Evolutionary conservation across 371 early-diverging fungal genomes (phyloP).

Genomic region (Rhizopus arrhizus): DNA sequence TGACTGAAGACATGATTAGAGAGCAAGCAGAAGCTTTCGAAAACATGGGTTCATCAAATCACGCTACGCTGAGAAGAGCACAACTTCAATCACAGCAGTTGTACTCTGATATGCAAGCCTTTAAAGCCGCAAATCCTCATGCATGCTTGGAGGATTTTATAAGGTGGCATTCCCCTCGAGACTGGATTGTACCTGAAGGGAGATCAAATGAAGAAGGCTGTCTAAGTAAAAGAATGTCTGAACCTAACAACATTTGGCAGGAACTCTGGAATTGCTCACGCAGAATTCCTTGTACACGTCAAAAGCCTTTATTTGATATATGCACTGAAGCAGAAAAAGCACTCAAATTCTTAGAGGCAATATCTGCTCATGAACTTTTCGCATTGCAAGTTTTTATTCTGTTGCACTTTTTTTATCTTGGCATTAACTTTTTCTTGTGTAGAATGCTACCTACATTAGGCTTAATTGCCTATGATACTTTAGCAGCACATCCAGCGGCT

Average conservation of each 20-base stretch:
- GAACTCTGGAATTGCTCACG: conserved; percentile 79
- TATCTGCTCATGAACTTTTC: conserved; percentile 69
- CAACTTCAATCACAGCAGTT: conserved; percentile 81
- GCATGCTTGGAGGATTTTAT: conserved; percentile 86
- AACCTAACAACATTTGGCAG: conserved; percentile 83
- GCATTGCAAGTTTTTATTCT: conserved; percentile 50
- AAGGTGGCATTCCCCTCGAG: conserved; percentile 95
- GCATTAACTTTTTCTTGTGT: background rate
- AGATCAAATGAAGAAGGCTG: conserved; percentile 35
- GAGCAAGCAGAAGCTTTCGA: conserved; percentile 80
- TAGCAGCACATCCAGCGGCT: conserved; percentile 67
- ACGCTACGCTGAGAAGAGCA: conserved; percentile 76
- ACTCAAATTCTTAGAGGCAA: conserved; percentile 71
- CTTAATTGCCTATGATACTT: conserved; percentile 74
- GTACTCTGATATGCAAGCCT: conserved; percentile 82
- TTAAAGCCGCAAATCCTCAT: conserved; percentile 87
- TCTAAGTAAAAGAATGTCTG: conserved; percentile 81
- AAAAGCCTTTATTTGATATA: conserved; percentile 81
- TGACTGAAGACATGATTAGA: conserved; percentile 90
- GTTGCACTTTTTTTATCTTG: background rate
- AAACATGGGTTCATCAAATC: conserved; percentile 71
- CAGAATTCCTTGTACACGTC: conserved; percentile 70
- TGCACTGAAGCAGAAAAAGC: conserved; percentile 75
- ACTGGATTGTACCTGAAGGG: conserved; percentile 58
- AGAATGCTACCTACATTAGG: conserved; percentile 76